These are phyloP conservation scores for Talaromyces sp. DNA, from an alignment of 2,329 filamentous ascomycete species.

Conservation along the genomic window DNA sequence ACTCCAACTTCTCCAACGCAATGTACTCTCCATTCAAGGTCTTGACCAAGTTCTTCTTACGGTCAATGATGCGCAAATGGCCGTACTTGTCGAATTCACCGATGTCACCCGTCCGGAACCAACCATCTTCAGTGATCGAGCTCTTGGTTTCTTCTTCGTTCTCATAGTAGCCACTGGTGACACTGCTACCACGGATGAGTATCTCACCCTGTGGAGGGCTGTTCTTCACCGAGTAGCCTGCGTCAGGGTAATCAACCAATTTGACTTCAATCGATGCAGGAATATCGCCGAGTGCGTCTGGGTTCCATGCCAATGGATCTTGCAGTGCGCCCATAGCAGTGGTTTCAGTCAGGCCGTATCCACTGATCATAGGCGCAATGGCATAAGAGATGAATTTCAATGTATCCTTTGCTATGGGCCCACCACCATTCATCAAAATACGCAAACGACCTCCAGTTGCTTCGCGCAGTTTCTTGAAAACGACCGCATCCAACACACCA, in stretches of 20 bases:
- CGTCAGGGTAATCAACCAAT: conserved; percentile 81
- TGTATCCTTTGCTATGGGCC: conserved; percentile 81
- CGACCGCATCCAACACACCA: conserved; percentile 66
- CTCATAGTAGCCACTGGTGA: conserved; percentile 74
- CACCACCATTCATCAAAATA: conserved; percentile 90
- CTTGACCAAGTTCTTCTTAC: conserved; percentile 98
- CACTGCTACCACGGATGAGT: conserved; percentile 72
- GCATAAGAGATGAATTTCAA: conserved; percentile 87
- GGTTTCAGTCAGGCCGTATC: conserved; percentile 94
- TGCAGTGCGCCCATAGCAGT: conserved; percentile 56
- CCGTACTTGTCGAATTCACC: conserved; percentile 79
- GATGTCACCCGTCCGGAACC: conserved; percentile 97
- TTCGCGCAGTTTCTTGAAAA: conserved; percentile 89
- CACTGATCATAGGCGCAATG: conserved; percentile 87
- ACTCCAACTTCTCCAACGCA: conserved; percentile 91
- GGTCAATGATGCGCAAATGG: conserved; percentile 82
- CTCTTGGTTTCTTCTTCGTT: conserved; percentile 80
- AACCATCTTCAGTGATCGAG: conserved; percentile 74
- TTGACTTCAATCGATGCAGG: conserved; percentile 78
- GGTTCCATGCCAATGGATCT: conserved; percentile 79
- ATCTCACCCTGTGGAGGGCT: conserved; percentile 86
- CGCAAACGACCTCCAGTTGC: conserved; percentile 83
- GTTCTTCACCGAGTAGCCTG: conserved; percentile 73
- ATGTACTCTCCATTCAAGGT: conserved; percentile 94
- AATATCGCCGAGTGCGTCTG: conserved; percentile 69